These are phyloP conservation scores for Debaryomyces maramus DNA, from an alignment of 805 yeast species.

Conservation along the genomic window DNA sequence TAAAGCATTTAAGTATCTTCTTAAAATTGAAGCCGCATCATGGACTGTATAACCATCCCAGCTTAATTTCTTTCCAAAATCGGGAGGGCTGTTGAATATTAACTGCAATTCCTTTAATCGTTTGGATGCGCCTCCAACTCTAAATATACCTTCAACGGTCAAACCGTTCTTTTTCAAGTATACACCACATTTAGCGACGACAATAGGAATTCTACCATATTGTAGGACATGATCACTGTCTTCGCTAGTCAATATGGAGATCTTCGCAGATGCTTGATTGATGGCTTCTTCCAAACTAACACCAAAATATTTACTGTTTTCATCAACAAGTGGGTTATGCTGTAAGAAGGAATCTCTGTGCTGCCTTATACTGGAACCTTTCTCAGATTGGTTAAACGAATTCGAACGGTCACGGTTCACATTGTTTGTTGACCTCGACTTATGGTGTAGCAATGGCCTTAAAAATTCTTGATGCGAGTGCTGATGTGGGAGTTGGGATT, in stretches of 20 bases:
- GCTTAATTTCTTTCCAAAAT: slow-evolving; percentile 78
- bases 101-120: slow-evolving; percentile 84
- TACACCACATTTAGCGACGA: slow-evolving; percentile 95
- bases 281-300: slow-evolving; percentile 72
- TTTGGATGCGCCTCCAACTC: slow-evolving; percentile 89
- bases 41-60: slow-evolving; percentile 97
- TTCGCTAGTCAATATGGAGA: slow-evolving; percentile 58
- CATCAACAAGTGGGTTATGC: slow-evolving; percentile 44
- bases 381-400: slow-evolving; percentile 29
- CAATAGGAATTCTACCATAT: slow-evolving; percentile 87
- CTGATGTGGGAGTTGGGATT: slow-evolving; percentile 2
- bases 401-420: slow-evolving; percentile 41
- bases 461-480: slow-evolving; percentile 22
- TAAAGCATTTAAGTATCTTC: slow-evolving; percentile 81
- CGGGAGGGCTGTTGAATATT: slow-evolving; percentile 83
- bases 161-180: slow-evolving; percentile 76
- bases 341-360: slow-evolving; percentile 53
- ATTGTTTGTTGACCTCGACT: slow-evolving; percentile 51
- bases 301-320: slow-evolving; percentile 68
- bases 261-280: slow-evolving; percentile 72
- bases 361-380: slow-evolving; percentile 37
- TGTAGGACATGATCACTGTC: slow-evolving; percentile 61
- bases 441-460: slow-evolving; percentile 51
- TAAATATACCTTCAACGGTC: slow-evolving; percentile 84
- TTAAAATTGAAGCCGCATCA: slow-evolving; percentile 89